Percentiles rank a stretch among this genome's conserved stretches.
phyloP scores from a whole-genome alignment of 2,329 filamentous ascomycete species.

The Cladophialophora exuberans region DNA sequence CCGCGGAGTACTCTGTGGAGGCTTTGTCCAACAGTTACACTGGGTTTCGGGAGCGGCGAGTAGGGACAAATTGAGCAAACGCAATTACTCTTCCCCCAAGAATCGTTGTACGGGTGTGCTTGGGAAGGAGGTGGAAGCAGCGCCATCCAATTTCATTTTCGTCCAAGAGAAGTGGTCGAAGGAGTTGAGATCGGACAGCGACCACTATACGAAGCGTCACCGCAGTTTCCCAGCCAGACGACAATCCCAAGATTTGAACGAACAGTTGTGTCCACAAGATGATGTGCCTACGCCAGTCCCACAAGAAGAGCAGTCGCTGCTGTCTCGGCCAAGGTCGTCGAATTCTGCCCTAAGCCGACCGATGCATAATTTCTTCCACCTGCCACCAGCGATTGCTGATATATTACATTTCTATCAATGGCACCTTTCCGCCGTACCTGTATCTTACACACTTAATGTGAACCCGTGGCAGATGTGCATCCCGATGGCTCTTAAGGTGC shows the following conservation, averaged over 20 bases:
- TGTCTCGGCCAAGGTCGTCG: neutral
- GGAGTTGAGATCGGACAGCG: too few species aligned
- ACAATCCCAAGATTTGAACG: neutral
- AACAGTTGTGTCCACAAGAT: too few species aligned
- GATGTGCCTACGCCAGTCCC: too few species aligned
- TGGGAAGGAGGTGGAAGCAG: neutral
- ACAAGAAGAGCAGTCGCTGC: neutral
- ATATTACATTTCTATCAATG: slow-evolving; percentile 12
- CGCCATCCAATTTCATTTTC: slow-evolving; percentile 7
- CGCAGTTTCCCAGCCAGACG: neutral
- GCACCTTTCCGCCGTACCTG: slow-evolving; percentile 4
- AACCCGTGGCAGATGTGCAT: slow-evolving; percentile 19
- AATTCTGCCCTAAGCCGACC: neutral
- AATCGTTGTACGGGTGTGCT: neutral
- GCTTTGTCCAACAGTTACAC: slow-evolving; percentile 17
- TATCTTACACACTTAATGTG: slow-evolving; percentile 10
- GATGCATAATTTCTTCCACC: neutral
- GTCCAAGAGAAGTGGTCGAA: slow-evolving; percentile 10
- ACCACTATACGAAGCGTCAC: neutral
- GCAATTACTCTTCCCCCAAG: neutral
- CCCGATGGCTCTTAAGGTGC: slow-evolving; percentile 8
- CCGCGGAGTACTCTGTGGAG: slow-evolving; percentile 12
- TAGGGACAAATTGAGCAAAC: slow-evolving; percentile 2
- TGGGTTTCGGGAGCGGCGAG: slow-evolving; percentile 11
- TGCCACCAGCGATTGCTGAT: neutral